Percentiles rank a stretch among this genome's conserved stretches.
These are phyloP conservation scores for Fusarium algeriense DNA, from an alignment of 2,329 filamentous ascomycete genomes.

Conservation along the genomic window DNA sequence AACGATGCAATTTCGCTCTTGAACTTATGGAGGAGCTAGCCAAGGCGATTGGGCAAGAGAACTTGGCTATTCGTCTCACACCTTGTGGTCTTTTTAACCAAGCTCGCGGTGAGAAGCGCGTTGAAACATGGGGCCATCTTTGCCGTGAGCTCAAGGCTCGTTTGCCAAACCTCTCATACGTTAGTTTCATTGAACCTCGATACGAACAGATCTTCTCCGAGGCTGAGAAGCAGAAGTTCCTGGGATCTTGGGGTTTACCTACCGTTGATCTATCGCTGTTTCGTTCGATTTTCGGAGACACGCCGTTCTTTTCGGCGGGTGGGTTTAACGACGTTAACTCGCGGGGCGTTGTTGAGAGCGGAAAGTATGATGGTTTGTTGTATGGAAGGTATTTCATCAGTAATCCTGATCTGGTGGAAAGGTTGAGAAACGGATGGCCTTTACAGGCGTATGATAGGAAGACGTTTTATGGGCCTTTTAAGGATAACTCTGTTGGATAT, in stretches of 20 bases:
- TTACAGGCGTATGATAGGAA: constrained; percentile 58
- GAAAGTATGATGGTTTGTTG: constrained; percentile 60
- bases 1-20: constrained; percentile 63
- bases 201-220: constrained; percentile 65
- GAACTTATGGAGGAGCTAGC: constrained; percentile 64
- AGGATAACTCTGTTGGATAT: constrained; percentile 51
- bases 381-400: constrained; percentile 63
- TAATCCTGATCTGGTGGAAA: constrained; percentile 61
- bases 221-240: constrained; percentile 62
- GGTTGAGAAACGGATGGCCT: constrained; percentile 55
- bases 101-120: constrained; percentile 60
- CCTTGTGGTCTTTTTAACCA: constrained; percentile 67
- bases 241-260: constrained; percentile 60
- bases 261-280: constrained; percentile 61
- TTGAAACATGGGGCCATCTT: constrained; percentile 66
- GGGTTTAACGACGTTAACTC: constrained; percentile 65
- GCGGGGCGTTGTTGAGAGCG: constrained; percentile 59
- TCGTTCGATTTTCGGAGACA: constrained; percentile 63
- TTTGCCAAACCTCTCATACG: constrained; percentile 61
- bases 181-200: constrained; percentile 67
- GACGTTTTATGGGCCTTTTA: constrained; percentile 58
- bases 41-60: constrained; percentile 58
- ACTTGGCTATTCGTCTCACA: constrained; percentile 59
- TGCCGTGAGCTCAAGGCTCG: constrained; percentile 61
- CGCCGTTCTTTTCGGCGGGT: constrained; percentile 68